Conservation (phyloP, 2,329 filamentous ascomycete species). For the Juglanconis oblonga region DNA sequence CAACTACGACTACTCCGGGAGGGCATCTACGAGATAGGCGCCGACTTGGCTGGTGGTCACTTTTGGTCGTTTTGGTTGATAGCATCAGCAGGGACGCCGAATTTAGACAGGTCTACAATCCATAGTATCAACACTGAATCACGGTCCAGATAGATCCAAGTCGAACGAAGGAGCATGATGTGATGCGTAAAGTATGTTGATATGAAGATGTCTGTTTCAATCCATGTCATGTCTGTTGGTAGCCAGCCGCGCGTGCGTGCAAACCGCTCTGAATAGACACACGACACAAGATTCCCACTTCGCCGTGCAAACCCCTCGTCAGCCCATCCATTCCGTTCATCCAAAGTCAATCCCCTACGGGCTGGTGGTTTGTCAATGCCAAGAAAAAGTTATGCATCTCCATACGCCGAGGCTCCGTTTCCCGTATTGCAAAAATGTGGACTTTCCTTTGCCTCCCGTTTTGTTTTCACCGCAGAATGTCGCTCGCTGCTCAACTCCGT, state of each 20-base stretch:
- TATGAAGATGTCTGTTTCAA: background rate
- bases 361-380: background rate
- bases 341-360: background rate
- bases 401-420: constrained; percentile 10
- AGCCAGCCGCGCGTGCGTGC: background rate
- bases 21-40: background rate
- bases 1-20: background rate
- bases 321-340: background rate
- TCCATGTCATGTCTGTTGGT: background rate
- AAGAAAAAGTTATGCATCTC: background rate
- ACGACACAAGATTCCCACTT: constrained; percentile 8
- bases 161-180: background rate
- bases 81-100: too few relatives aligned
- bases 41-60: background rate
- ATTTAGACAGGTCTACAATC: too few relatives aligned
- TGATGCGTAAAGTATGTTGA: background rate
- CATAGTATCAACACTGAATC: background rate
- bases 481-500: background rate
- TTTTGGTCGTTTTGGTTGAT: too few relatives aligned
- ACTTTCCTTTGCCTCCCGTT: background rate
- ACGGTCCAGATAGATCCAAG: background rate
- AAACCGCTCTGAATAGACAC: background rate
- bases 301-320: constrained; percentile 9
- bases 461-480: background rate
- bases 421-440: background rate